Conservation (phyloP, 257 asterid genomes). For the Knoxia roxburghii region DNA sequence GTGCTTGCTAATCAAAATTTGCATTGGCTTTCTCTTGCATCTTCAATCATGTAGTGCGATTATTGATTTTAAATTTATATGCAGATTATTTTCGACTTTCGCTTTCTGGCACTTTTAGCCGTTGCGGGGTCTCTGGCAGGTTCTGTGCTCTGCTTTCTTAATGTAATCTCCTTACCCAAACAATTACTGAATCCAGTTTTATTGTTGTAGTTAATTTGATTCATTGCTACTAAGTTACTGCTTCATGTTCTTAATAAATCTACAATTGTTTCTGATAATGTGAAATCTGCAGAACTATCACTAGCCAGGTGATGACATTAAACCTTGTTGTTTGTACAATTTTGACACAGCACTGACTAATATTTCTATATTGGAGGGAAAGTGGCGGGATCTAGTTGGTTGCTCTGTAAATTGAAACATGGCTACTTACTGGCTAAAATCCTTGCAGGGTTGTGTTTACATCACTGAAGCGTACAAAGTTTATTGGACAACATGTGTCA, state of each 20-base stretch:
- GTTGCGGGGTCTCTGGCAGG: conserved; percentile 87
- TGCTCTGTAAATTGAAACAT: conserved; percentile 1
- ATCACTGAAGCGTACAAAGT: conserved; percentile 85
- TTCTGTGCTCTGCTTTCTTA: conserved; percentile 82
- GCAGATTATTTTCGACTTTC: conserved; percentile 78
- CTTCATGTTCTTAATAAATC: not conserved
- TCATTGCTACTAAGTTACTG: not conserved
- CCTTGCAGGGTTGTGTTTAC: conserved; percentile 77
- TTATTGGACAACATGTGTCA: conserved; percentile 78
- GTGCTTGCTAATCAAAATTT: not conserved
- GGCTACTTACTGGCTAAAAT: conserved; percentile 12
- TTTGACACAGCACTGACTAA: not conserved
- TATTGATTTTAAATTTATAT: conserved; percentile 8
- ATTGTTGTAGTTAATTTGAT: not conserved
- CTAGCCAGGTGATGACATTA: not conserved
- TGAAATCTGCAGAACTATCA: not conserved
- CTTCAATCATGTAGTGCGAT: not conserved
- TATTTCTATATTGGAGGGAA: no score
- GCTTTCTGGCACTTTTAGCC: conserved; percentile 84
- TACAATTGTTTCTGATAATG: not conserved
- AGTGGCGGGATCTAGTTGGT: not conserved
- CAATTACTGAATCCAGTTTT: not conserved
- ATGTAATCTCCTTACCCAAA: conserved; percentile 42
- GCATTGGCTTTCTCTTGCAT: no score
- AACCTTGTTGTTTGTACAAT: not conserved